Evolutionary conservation across 2,329 filamentous ascomycete genomes (phyloP).

Genomic region (Arachnomyces sp.): DNA sequence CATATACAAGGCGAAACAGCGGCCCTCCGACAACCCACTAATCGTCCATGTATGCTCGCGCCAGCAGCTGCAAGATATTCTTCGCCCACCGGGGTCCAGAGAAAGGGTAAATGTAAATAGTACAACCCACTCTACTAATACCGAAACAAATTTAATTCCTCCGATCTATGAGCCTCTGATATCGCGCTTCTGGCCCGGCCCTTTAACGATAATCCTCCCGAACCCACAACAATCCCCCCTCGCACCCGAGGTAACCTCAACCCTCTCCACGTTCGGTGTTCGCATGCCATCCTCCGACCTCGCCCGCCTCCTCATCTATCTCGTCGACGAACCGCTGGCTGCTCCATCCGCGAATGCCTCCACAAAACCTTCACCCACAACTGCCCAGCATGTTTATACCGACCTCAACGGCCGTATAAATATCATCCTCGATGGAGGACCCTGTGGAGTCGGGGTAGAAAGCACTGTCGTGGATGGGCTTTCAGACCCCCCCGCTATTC

Average conservation of each 20-base stretch:
- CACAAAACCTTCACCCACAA: slow-evolving; percentile 84
- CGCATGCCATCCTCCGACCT: slow-evolving; percentile 80
- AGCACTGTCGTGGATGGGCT: slow-evolving; percentile 94
- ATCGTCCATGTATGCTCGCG: slow-evolving; percentile 87
- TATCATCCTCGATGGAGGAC: slow-evolving; percentile 79
- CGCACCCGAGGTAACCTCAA: slow-evolving; percentile 86
- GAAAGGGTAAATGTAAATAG: slow-evolving; percentile 18
- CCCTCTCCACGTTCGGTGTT: slow-evolving; percentile 73
- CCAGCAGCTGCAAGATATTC: slow-evolving; percentile 59
- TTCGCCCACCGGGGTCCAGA: slow-evolving; percentile 32
- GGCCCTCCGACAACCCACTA: slow-evolving; percentile 88
- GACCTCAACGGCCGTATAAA: slow-evolving; percentile 77
- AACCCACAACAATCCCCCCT: slow-evolving; percentile 62
- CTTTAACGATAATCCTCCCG: slow-evolving; percentile 80
- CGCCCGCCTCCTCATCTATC: slow-evolving; percentile 77
- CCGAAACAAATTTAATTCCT: slow-evolving; percentile 45
- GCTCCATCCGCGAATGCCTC: slow-evolving; percentile 92
- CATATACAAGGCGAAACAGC: slow-evolving; percentile 86
- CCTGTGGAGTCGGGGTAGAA: slow-evolving; percentile 83
- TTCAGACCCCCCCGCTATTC: slow-evolving; percentile 66
- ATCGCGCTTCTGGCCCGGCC: slow-evolving; percentile 83
- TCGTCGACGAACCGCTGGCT: slow-evolving; percentile 69
- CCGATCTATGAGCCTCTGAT: slow-evolving; percentile 71
- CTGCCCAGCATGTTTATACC: slow-evolving; percentile 77
- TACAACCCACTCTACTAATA: slow-evolving; percentile 23